Percentiles rank a stretch among this genome's conserved stretches.
phyloP scores from a whole-genome alignment of 2,329 filamentous ascomycete genomes.

The Diaporthe vaccinii region DNA sequence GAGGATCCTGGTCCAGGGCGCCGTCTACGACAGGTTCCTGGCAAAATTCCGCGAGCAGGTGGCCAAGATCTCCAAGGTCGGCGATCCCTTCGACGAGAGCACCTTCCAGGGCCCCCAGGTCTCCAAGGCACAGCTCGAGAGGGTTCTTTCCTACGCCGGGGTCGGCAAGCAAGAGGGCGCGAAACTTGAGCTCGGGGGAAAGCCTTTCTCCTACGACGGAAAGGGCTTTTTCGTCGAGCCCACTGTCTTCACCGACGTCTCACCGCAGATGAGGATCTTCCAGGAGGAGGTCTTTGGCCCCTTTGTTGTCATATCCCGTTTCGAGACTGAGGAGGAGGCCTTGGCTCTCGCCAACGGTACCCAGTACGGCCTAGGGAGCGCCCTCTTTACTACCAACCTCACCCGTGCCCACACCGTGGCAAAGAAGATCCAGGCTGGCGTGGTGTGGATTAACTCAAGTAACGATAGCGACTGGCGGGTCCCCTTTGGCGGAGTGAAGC shows the following conservation, averaged over 20 bases:
- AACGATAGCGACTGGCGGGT: constrained; percentile 64
- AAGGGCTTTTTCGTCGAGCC: constrained; percentile 54
- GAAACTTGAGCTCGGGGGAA: constrained; percentile 71
- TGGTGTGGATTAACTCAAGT: constrained; percentile 62
- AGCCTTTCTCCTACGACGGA: constrained; percentile 66
- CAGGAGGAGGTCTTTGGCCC: constrained; percentile 54
- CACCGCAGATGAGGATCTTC: constrained; percentile 52
- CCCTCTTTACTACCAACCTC: constrained; percentile 70
- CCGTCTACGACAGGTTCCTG: constrained; percentile 72
- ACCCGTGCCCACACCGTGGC: constrained; percentile 58
- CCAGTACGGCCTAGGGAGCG: constrained; percentile 69
- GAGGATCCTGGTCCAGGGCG: constrained; percentile 71
- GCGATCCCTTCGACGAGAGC: constrained; percentile 75
- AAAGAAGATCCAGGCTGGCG: constrained; percentile 69
- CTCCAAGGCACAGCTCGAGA: constrained; percentile 75
- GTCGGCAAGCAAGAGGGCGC: constrained; percentile 75
- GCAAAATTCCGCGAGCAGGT: constrained; percentile 71
- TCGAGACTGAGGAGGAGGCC: constrained; percentile 54
- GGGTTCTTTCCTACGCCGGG: constrained; percentile 76
- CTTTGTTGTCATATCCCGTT: constrained; percentile 51
- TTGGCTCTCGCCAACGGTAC: constrained; percentile 57
- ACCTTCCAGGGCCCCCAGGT: constrained; percentile 81
- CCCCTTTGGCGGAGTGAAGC: constrained; percentile 58
- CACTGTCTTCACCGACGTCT: constrained; percentile 53
- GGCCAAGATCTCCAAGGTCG: constrained; percentile 69